phyloP scores from a whole-genome alignment of 352 stramenopile genomes.

The Pseudoperonospora humuli region DNA sequence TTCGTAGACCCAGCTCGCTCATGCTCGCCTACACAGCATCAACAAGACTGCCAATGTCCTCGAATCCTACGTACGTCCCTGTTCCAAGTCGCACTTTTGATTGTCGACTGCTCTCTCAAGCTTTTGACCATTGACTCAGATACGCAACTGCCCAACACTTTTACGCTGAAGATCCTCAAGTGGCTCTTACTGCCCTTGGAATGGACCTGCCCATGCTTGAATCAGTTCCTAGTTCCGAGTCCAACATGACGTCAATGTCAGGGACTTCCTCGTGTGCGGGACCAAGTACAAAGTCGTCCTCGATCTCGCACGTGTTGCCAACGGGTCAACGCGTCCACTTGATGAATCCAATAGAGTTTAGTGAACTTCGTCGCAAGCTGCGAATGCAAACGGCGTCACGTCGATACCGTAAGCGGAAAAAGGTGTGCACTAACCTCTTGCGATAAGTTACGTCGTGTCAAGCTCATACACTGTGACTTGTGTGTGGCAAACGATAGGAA shows the following conservation, averaged over 20 bases:
- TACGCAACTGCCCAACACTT: neutral
- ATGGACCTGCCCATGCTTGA: too few relatives aligned
- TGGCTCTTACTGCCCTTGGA: neutral
- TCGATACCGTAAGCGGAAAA: constrained; percentile 32
- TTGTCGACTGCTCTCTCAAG: too few relatives aligned
- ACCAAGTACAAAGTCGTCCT: neutral
- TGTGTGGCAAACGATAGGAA: constrained; percentile 1
- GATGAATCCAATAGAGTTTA: constrained; percentile 17
- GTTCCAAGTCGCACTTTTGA: too few relatives aligned
- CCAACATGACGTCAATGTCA: neutral
- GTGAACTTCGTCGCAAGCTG: constrained; percentile 25
- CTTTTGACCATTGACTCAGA: neutral
- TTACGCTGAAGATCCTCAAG: neutral
- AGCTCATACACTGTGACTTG: constrained; percentile 1
- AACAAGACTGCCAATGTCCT: neutral
- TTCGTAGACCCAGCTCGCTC: neutral
- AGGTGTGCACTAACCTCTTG: constrained; percentile 3
- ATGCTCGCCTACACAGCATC: constrained; percentile 2
- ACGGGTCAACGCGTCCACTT: constrained; percentile 14
- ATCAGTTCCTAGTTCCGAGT: neutral
- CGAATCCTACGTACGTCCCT: neutral
- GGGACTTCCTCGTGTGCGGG: neutral
- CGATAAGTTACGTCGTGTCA: neutral
- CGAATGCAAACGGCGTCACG: constrained; percentile 27
- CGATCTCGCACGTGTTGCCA: constrained; percentile 3